Base-by-base conservation (phyloP, 108 stramenopile species). In the Cylindrotheca closterium region DNA sequence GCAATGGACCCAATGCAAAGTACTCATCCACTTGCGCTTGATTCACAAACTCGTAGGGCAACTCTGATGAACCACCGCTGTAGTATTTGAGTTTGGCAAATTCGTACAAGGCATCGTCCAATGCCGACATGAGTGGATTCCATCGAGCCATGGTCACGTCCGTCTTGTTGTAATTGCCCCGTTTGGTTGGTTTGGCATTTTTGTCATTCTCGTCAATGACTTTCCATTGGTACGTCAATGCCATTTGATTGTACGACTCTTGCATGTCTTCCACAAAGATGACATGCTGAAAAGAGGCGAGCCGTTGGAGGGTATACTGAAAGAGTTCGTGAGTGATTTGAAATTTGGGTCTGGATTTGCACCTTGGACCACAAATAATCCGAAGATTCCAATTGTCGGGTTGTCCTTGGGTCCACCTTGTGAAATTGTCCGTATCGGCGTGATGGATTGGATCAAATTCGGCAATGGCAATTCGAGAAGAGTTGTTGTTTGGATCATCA, bases 381-480 rank as follows among this genome's bases (percentile, higher is more conserved):
- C 76, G 70, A 4, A 70, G 21, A 55, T 56, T 77, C 63, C 69
- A 77, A 51, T 77, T 77, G 50, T 77, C 76, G 2, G 76, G 76
- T 67, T 77, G 76, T 45, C 64, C 65, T 1, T n/a, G 2, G 15
- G 31, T 61, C 76, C 76, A 77, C 34, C 29, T 22, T 37, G 34
- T 24, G 34, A 62, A 62, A 18, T 4, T 49, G 3, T 24, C 45
- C 58, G 8, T 10, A n/a, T 42, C 45, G 3, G 3, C 3, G 24
- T 8, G 42, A 15, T 42, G 37, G 7, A 42, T 42, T 15, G 37
- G 37, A 42, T 42, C 15, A 15, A 10, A 42, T 42, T 42, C 10
- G 7, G 7, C 10, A 10, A 7, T 7, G 7, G 10, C 10, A 10
- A 42, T 7, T 42, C 37, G 7, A 42, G 7, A 7, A 7, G 10